Evolutionary conservation across 1,284 basidiomycete species (phyloP).

Genomic region (Naganishia sp.): DNA sequence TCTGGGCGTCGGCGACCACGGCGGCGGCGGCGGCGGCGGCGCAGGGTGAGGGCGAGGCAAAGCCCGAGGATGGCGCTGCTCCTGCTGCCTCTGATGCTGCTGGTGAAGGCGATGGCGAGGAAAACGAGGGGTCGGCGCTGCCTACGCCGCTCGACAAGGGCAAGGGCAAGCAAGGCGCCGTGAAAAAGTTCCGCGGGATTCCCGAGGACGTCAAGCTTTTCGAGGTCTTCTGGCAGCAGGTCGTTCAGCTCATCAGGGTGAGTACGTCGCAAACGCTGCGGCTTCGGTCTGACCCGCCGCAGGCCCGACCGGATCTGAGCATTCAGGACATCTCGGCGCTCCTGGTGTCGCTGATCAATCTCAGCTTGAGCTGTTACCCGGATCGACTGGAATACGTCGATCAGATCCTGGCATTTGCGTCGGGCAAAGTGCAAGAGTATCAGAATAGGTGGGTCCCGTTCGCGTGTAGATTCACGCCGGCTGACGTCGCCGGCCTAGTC

Average conservation of each 20-base stretch:
- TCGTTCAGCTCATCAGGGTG: conserved; percentile 94
- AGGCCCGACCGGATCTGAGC: conserved; percentile 91
- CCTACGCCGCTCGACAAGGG: conserved; percentile 27
- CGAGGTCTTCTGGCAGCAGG: conserved; percentile 96
- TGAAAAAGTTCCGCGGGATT: conserved; percentile 74
- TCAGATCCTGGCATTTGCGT: conserved; percentile 84
- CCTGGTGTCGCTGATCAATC: conserved; percentile 85
- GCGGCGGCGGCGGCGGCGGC: not conserved
- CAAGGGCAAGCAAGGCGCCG: conserved; percentile 36
- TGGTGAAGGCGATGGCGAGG: conserved; percentile 51
- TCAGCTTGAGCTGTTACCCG: conserved; percentile 91
- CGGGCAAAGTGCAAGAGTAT: conserved; percentile 79
- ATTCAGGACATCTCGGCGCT: conserved; percentile 94
- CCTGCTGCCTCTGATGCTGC: conserved; percentile 41
- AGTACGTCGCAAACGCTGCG: conserved; percentile 18
- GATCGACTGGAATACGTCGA: conserved; percentile 93
- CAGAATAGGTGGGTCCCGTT: conserved; percentile 63
- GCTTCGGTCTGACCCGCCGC: not conserved
- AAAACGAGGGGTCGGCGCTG: conserved; percentile 30
- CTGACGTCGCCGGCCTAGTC: conserved; percentile 55
- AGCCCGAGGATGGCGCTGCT: conserved; percentile 61
- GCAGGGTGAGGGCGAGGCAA: conserved; percentile 3
- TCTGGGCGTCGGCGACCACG: not conserved
- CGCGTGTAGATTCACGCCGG: not conserved
- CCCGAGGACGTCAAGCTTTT: conserved; percentile 89